Evolutionary conservation across 2,329 filamentous ascomycete genomes (phyloP).

Genomic region (Trichophaea hybrida): DNA sequence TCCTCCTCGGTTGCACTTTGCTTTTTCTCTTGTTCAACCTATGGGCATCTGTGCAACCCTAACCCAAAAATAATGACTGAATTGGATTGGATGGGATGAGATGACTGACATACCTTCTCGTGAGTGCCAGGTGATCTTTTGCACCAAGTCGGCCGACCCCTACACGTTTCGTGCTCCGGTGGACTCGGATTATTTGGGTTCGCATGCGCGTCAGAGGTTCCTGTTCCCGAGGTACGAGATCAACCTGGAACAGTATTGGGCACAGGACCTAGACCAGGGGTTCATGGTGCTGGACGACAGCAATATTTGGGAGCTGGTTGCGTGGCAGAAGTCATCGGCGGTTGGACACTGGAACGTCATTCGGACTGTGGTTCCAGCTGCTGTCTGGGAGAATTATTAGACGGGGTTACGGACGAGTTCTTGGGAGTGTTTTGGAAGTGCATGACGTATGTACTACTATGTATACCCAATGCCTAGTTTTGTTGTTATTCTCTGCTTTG

Average conservation of each 20-base stretch:
- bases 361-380: slow-evolving; percentile 61
- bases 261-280: slow-evolving; percentile 28
- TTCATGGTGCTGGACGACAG: slow-evolving; percentile 45
- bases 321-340: slow-evolving; percentile 62
- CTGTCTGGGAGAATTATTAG: slow-evolving; percentile 64
- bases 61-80: slow-evolving; percentile 8
- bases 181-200: slow-evolving; percentile 55
- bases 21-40: background rate
- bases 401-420: too few relatives aligned
- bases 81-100: background rate
- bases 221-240: slow-evolving; percentile 62
- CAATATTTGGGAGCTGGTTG: slow-evolving; percentile 50
- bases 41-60: too few relatives aligned
- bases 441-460: background rate
- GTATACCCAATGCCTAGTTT: too few relatives aligned
- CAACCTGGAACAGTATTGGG: slow-evolving; percentile 34
- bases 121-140: slow-evolving; percentile 49
- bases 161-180: slow-evolving; percentile 49
- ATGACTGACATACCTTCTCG: background rate
- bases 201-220: slow-evolving; percentile 53
- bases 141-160: slow-evolving; percentile 46
- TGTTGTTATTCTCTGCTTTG: too few relatives aligned
- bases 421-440: background rate
- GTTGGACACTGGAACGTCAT: slow-evolving; percentile 84
- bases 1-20: background rate